Evolutionary conservation across 768 basidiomycete species (phyloP), one percentile per base, ranked within the genome.

Genomic region (Austroboletus festivus): DNA sequence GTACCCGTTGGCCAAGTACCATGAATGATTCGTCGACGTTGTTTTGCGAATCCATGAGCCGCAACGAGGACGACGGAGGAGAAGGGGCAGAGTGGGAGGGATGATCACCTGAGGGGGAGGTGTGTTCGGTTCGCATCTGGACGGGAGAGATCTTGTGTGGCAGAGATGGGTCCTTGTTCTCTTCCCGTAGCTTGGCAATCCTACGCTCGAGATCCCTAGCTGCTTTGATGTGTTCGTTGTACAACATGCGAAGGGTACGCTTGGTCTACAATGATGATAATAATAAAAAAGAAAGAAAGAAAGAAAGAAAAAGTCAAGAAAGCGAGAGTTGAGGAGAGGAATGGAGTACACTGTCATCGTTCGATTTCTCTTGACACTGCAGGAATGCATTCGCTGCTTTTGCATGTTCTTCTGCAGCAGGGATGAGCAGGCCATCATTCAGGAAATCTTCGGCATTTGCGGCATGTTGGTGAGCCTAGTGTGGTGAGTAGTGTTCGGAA

Each of bases 11-110:
- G 16, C 87, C 88, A 3, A 92, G 73, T 2, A 93, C 74, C 89
- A 93, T 90, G 58, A 92, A 93, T 0, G 90, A 92, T 61, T 92
- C 90, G 40, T 91, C 90, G 1, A 87, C 86, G 2, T 83, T 79
- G 51, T 80, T 79, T 61, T 77, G 73, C 23, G 79, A 78, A 52
- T 86, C 76, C 47, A 71, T 66, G 73, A 63, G 34, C 47, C 62
- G 53, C 50, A 11, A 70, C 42, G 74, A 71, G 10, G 75, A 75
- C 4, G 77, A 73, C 24, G 79, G 77, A 16, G 78, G 73, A 3
- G 72, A 74, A 1, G 77, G 62, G 21, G 71, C 66, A 44, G 73
- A 61, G 60, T 62, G 50, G 57, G 51, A 45, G 16, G 58, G 48
- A 3, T 51, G 51, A 20, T 45, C 13, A 44, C 42, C 55, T 18